Evolutionary conservation across 2,329 filamentous ascomycete genomes (phyloP), one percentile per base, ranked within the genome.

Genomic region (Periconia sp.): DNA sequence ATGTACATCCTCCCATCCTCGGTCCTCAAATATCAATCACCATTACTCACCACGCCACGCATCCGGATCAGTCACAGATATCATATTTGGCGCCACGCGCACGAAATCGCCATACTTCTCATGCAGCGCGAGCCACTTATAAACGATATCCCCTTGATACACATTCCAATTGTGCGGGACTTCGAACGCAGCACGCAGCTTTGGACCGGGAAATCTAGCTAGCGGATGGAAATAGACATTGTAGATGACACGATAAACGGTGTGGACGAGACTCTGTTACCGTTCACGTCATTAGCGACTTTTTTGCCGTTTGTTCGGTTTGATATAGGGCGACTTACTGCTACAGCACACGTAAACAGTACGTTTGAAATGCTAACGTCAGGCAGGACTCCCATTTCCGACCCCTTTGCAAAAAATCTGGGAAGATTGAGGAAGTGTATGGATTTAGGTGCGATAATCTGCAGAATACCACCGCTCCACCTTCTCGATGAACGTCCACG

Each of bases 201-300:
- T 68, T 6, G 76, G 75, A 9, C 75, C 76, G n/a, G 75, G 75
- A 49, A 68, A 72, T 31, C 69, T 69, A 20, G 66, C 58, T 0
- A 77, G 62, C 3, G 75, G 75, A 37, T 76, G 72, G 41, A 77
- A 71, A 57, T 65, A 75, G 17, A 71, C 62, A 53, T 65, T 68
- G 58, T 74, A 70, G 35, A 74, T 51, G 8, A 51, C 54, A 30
- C 37, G 48, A 19, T 44, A 41, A 27, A 52, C 9, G 40, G 42
- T 48, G 50, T 49, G 33, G 3, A 37, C 11, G 33, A 37, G 33
- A n/a, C 33, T 11, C 33, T 37, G 10, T 3, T 33, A 11, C 10
- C 11, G 10, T 37, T 13, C 33, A 37, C 15, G 15, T 37, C 15
- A 11, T 37, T 37, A 37, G 33, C 15, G 3, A 3, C 11, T 37